Evolutionary conservation across 148 eudicot species (phyloP).

Genomic region (Camellia granthamiana): DNA sequence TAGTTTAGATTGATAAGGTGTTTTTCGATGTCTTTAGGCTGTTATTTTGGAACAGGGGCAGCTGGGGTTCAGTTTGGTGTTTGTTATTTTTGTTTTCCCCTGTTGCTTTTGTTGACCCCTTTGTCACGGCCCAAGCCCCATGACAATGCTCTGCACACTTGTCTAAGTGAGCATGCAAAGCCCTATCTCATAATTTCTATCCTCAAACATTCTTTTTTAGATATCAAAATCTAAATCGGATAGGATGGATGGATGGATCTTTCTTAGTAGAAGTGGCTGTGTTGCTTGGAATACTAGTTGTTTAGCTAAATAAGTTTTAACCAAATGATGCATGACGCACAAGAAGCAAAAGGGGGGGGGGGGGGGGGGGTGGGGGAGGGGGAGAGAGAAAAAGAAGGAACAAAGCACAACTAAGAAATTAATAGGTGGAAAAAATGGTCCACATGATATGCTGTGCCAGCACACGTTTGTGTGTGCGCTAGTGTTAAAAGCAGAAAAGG

Average conservation of each 20-base stretch:
- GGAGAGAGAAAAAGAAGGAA: no score
- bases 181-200: not conserved
- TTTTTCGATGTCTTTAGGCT: no score
- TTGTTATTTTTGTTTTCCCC: no score
- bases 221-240: no score
- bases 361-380: fast-evolving
- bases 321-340: not conserved
- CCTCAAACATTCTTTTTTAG: not conserved
- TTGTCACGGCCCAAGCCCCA: no score
- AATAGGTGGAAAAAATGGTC: not conserved
- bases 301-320: not conserved
- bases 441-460: not conserved
- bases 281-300: not conserved
- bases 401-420: not conserved
- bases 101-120: no score
- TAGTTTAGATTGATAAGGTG: no score
- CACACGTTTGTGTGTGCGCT: not conserved
- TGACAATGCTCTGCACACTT: not conserved
- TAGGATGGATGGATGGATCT: no score
- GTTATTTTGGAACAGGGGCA: no score
- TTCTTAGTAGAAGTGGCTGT: not conserved
- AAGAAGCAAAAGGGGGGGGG: no score
- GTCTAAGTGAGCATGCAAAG: not conserved
- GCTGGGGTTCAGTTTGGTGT: no score
- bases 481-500: not conserved